Conservation (phyloP, 2,329 filamentous ascomycete species). For the Neofusicoccum umdonicola region DNA sequence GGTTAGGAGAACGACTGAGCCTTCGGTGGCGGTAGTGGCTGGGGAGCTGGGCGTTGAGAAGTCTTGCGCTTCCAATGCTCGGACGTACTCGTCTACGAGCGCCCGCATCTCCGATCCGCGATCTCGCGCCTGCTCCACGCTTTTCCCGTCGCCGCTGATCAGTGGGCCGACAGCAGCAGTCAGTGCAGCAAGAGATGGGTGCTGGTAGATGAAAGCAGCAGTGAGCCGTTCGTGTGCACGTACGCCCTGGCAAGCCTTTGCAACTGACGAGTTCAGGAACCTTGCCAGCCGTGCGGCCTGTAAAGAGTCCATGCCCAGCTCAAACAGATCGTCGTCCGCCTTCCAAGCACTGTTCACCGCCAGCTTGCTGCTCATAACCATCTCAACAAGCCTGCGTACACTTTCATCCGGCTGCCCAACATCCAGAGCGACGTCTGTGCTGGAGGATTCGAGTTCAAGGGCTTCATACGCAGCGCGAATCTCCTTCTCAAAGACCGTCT, state of each 20-base stretch:
- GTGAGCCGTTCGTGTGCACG: not conserved
- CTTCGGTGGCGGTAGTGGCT: too few relatives aligned
- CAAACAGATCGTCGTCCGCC: slow-evolving; percentile 26
- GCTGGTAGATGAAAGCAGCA: not conserved
- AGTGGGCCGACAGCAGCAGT: not conserved
- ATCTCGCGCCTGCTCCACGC: not conserved
- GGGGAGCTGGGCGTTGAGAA: too few relatives aligned
- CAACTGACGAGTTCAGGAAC: not conserved
- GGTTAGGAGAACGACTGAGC: not conserved
- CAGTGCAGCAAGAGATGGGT: not conserved
- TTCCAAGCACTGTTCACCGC: not conserved
- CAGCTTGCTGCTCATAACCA: slow-evolving; percentile 5
- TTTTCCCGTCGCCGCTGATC: not conserved
- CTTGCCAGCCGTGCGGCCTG: slow-evolving; percentile 28
- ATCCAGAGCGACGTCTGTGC: not conserved
- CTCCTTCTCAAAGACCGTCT: slow-evolving; percentile 24
- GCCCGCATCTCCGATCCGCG: not conserved
- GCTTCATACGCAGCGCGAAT: slow-evolving; percentile 24
- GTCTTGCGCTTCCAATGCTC: not conserved
- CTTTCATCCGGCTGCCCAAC: slow-evolving; percentile 13
- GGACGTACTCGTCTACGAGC: not conserved
- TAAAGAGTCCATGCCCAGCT: slow-evolving; percentile 41
- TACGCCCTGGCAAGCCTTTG: not conserved
- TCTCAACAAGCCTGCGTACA: slow-evolving; percentile 18
- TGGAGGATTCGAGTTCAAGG: not conserved